phyloP scores from a whole-genome alignment of 345 rosid species.

The Capsella bursapastoris region DNA sequence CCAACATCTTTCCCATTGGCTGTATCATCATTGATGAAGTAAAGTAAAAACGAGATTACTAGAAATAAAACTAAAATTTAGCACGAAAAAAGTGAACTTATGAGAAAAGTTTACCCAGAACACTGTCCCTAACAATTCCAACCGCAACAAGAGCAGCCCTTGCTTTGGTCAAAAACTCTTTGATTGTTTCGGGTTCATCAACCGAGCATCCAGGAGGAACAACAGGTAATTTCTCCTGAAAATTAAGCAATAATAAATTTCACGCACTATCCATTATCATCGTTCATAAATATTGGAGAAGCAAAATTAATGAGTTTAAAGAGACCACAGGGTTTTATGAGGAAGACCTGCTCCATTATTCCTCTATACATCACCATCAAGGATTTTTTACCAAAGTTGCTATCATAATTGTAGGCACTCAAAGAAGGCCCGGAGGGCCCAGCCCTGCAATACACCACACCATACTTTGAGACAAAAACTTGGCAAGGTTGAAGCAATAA shows the following conservation, averaged over 20 bases:
- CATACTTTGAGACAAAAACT: conserved; percentile 35
- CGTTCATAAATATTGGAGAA: conserved; percentile 6
- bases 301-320: conserved; percentile 23
- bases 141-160: conserved; percentile 98
- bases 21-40: conserved; percentile 43
- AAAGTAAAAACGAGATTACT: conserved; percentile 18
- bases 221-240: conserved; percentile 90
- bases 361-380: conserved; percentile 96
- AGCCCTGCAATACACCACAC: conserved; percentile 66
- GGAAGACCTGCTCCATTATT: conserved; percentile 86
- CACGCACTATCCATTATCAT: conserved; percentile 24
- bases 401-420: conserved; percentile 97
- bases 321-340: conserved; percentile 17
- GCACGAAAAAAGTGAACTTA: conserved; percentile 18
- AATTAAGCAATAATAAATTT: conserved; percentile 40
- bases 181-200: conserved; percentile 81
- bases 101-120: conserved; percentile 57
- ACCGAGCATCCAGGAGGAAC: conserved; percentile 93
- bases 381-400: conserved; percentile 88
- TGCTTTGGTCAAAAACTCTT: conserved; percentile 81
- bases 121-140: conserved; percentile 95
- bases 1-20: conserved; percentile 86
- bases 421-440: conserved; percentile 86
- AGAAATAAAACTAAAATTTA: not conserved
- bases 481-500: conserved; percentile 16